Evolutionary conservation across 2,329 filamentous ascomycete genomes (phyloP).

Genomic region (Cladobotryum protrusum): DNA sequence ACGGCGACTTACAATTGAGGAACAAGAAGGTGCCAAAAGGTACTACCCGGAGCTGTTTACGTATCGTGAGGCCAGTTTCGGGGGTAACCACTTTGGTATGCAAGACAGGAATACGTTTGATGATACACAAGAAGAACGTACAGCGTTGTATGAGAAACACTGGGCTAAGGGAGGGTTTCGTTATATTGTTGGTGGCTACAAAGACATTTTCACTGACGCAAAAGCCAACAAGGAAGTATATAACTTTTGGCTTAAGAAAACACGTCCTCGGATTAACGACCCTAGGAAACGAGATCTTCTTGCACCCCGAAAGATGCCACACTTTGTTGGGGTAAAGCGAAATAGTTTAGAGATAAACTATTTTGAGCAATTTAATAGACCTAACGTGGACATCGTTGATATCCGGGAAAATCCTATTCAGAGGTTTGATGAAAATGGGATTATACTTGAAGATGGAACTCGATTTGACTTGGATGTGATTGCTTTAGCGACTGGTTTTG

Average conservation of each 20-base stretch:
- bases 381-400: constrained; percentile 37
- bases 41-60: constrained; percentile 47
- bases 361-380: constrained; percentile 42
- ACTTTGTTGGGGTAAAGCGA: constrained; percentile 50
- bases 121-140: constrained; percentile 43
- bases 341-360: constrained; percentile 37
- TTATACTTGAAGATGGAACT: constrained; percentile 34
- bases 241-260: constrained; percentile 49
- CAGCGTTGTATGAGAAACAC: constrained; percentile 41
- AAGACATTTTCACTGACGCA: constrained; percentile 40
- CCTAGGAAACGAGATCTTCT: constrained; percentile 43
- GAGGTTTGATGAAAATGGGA: constrained; percentile 35
- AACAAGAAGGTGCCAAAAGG: constrained; percentile 37
- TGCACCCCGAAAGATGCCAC: constrained; percentile 45
- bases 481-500: constrained; percentile 41
- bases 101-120: constrained; percentile 50
- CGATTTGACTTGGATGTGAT: constrained; percentile 39
- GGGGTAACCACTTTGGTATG: constrained; percentile 54
- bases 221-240: constrained; percentile 49
- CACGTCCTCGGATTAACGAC: constrained; percentile 43
- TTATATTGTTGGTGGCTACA: constrained; percentile 49
- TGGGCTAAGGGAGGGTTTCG: constrained; percentile 49
- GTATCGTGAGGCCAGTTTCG: constrained; percentile 46
- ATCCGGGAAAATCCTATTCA: constrained; percentile 35
- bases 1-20: constrained; percentile 29